A percentile compares a stretch with the other conserved stretches of the same genome.
phyloP scores from a whole-genome alignment of 768 basidiomycete species.

The Termitomyces sp. region DNA sequence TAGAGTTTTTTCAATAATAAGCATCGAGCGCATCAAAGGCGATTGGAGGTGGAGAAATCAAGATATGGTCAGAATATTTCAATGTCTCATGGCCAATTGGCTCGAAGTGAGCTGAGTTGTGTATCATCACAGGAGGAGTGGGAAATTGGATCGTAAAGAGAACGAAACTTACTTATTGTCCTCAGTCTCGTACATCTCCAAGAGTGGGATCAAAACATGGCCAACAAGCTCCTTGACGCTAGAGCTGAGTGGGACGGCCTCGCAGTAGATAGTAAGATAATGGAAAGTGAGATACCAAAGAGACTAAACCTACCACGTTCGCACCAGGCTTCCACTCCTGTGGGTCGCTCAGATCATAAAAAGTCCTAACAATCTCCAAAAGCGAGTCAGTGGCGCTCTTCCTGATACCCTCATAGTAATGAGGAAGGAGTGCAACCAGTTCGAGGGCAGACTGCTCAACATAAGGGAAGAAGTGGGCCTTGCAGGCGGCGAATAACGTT shows the following conservation, averaged over 20 bases:
- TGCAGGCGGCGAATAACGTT: slow-evolving; percentile 80
- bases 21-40: slow-evolving; percentile 10
- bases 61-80: slow-evolving; percentile 33
- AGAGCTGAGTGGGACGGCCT: slow-evolving; percentile 51
- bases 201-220: slow-evolving; percentile 66
- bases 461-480: slow-evolving; percentile 84
- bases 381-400: slow-evolving; percentile 89
- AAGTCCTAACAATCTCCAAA: slow-evolving; percentile 84
- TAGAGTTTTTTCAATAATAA: slow-evolving; percentile 32
- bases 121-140: slow-evolving; percentile 41
- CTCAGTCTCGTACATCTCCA: slow-evolving; percentile 91
- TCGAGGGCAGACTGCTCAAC: slow-evolving; percentile 81
- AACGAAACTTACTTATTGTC: slow-evolving; percentile 85
- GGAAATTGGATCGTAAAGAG: slow-evolving; percentile 9
- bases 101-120: slow-evolving; percentile 82
- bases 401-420: slow-evolving; percentile 97
- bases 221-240: slow-evolving; percentile 79
- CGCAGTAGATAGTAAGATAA: slow-evolving; percentile 5
- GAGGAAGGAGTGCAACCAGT: slow-evolving; percentile 74
- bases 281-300: neutral
- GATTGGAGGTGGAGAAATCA: slow-evolving; percentile 7
- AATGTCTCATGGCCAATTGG: slow-evolving; percentile 60
- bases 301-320: slow-evolving; percentile 45
- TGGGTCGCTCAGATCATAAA: slow-evolving; percentile 84
- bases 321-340: slow-evolving; percentile 81